phyloP scores from a whole-genome alignment of 208 protist genomes.

The Leishmania tropica region DNA sequence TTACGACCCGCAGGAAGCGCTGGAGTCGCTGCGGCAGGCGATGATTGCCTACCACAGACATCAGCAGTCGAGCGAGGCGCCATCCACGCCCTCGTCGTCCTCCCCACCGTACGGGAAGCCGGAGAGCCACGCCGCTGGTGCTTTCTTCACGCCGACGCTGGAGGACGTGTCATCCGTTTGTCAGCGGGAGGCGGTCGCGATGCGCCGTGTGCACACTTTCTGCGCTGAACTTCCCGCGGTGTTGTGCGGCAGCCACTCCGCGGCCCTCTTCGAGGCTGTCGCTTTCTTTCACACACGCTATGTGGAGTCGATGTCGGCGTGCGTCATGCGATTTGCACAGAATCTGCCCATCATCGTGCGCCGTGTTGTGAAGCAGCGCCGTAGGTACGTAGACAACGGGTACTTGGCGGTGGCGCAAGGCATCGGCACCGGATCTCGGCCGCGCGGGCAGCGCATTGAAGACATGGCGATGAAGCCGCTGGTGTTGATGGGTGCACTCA shows the following conservation, averaged over 20 bases:
- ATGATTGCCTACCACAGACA: conserved; percentile 58
- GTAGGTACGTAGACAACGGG: conserved; percentile 47
- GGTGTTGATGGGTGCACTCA: conserved; percentile 77
- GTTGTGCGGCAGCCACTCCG: conserved; percentile 63
- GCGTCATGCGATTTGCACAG: conserved; percentile 78
- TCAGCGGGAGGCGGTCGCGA: conserved; percentile 60
- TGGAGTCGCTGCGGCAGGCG: conserved; percentile 62
- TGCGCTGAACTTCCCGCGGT: conserved; percentile 70
- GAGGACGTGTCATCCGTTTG: conserved; percentile 82
- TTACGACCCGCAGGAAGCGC: conserved; percentile 52
- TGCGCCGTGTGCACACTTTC: conserved; percentile 66
- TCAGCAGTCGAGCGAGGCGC: conserved; percentile 13
- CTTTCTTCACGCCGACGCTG: conserved; percentile 58
- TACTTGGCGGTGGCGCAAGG: conserved; percentile 48
- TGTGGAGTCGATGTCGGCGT: conserved; percentile 68
- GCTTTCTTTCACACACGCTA: conserved; percentile 80
- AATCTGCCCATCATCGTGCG: conserved; percentile 82
- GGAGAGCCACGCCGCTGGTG: conserved; percentile 5
- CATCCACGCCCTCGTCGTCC: not conserved
- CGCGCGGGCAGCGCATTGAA: conserved; percentile 72
- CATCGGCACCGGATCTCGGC: conserved; percentile 59
- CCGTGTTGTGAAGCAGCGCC: conserved; percentile 74
- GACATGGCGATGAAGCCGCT: conserved; percentile 90
- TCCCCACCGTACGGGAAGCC: not conserved
- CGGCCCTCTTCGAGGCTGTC: conserved; percentile 82